phyloP scores from a whole-genome alignment of 208 protist species.

The Trypanosoma avium region DNA sequence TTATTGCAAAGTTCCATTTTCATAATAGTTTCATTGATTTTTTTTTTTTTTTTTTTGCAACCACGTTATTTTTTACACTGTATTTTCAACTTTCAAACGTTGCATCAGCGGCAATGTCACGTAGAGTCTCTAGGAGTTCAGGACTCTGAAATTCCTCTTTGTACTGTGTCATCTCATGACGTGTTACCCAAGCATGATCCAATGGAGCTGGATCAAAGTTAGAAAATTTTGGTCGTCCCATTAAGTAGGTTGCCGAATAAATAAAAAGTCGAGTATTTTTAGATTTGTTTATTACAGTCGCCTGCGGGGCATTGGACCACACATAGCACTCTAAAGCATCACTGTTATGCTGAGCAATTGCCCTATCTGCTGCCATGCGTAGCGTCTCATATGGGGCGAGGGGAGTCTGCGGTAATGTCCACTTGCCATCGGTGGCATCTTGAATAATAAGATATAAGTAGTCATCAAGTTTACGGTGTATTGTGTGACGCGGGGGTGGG shows the following conservation, averaged over 20 bases:
- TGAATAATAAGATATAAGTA: slow-evolving; percentile 78
- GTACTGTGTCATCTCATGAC: slow-evolving; percentile 72
- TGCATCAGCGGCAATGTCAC: slow-evolving; percentile 71
- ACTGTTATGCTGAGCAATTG: slow-evolving; percentile 49
- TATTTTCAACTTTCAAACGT: slow-evolving; percentile 50
- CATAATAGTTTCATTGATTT: too few relatives aligned
- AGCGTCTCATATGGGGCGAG: slow-evolving; percentile 55
- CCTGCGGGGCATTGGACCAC: slow-evolving; percentile 85
- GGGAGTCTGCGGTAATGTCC: slow-evolving; percentile 61
- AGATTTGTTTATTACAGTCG: slow-evolving; percentile 34
- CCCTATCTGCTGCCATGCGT: slow-evolving; percentile 68
- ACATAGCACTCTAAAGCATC: slow-evolving; percentile 62
- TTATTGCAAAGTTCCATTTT: background rate
- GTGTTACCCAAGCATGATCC: slow-evolving; percentile 84
- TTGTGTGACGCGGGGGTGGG: slow-evolving; percentile 57
- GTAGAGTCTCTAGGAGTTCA: slow-evolving; percentile 58
- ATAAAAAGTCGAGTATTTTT: slow-evolving; percentile 64
- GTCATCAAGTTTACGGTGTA: slow-evolving; percentile 78
- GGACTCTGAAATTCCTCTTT: slow-evolving; percentile 46
- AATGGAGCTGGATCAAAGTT: slow-evolving; percentile 39
- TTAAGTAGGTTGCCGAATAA: slow-evolving; percentile 70
- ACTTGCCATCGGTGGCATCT: slow-evolving; percentile 51
- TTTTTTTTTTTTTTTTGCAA: too few relatives aligned
- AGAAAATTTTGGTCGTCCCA: slow-evolving; percentile 67
- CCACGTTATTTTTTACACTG: background rate